Evolutionary conservation across 805 yeast genomes (phyloP).

Genomic region (Priceomyces carsonii): DNA sequence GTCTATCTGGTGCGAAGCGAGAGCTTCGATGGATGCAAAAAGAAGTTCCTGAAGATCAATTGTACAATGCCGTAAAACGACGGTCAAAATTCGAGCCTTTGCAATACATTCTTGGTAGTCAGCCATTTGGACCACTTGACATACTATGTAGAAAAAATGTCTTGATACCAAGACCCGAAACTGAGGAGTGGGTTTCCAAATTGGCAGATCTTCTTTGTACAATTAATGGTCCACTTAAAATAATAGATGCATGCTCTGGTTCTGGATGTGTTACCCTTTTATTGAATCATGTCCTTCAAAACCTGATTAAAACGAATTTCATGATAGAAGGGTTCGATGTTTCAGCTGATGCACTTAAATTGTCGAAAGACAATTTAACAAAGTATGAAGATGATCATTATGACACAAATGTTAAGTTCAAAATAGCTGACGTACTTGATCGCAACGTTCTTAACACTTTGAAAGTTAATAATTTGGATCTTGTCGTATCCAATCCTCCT

Average conservation of each 20-base stretch:
- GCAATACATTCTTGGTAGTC: constrained; percentile 81
- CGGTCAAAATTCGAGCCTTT: constrained; percentile 65
- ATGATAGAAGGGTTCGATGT: constrained; percentile 55
- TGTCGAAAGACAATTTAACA: constrained; percentile 49
- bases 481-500: constrained; percentile 89
- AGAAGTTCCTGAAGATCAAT: constrained; percentile 51
- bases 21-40: constrained; percentile 66
- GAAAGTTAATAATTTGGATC: constrained; percentile 29
- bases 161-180: constrained; percentile 90
- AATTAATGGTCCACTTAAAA: constrained; percentile 16
- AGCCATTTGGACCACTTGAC: constrained; percentile 78
- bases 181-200: constrained; percentile 81
- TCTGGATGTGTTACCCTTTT: constrained; percentile 81
- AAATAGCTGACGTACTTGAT: constrained; percentile 16
- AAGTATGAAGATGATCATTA: constrained; percentile 4
- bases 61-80: constrained; percentile 52
- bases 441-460: constrained; percentile 6
- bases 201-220: constrained; percentile 25
- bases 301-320: constrained; percentile 2
- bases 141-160: constrained; percentile 64
- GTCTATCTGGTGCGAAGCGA: constrained; percentile 43
- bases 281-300: constrained; percentile 28
- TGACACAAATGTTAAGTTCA: constrained; percentile 9
- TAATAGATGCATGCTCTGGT: constrained; percentile 82
- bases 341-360: constrained; percentile 49